Conservation (phyloP, 2,329 filamentous ascomycete genomes). For the Calonectria fujianensis region DNA sequence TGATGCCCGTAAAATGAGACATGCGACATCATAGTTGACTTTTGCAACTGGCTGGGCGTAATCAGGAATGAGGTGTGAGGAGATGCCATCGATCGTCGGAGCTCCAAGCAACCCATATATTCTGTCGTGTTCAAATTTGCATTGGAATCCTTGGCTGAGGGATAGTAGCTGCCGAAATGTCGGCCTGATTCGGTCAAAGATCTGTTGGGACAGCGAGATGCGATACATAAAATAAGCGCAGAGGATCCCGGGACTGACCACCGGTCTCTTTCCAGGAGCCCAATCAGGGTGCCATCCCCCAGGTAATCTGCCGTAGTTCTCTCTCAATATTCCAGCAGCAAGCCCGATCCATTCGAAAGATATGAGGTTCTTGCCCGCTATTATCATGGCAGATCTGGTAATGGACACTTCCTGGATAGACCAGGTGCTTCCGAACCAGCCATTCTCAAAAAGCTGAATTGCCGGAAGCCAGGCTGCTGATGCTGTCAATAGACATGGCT, state of each 20-base stretch:
- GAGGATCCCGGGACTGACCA: slow-evolving; percentile 18
- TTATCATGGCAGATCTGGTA: not conserved
- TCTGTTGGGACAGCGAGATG: slow-evolving; percentile 21
- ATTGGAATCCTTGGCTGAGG: not conserved
- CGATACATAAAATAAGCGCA: slow-evolving; percentile 34
- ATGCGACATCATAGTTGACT: slow-evolving; percentile 8
- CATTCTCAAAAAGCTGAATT: slow-evolving; percentile 16
- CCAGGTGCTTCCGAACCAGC: slow-evolving; percentile 28
- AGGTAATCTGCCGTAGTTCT: slow-evolving; percentile 22
- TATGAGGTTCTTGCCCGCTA: slow-evolving; percentile 1
- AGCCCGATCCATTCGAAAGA: slow-evolving; percentile 27
- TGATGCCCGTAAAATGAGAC: slow-evolving; percentile 15
- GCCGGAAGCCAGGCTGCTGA: slow-evolving; percentile 19
- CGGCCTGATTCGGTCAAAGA: slow-evolving; percentile 12
- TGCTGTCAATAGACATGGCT: not conserved
- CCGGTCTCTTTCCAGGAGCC: slow-evolving; percentile 7
- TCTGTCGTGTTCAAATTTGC: slow-evolving; percentile 14
- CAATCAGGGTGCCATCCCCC: not conserved
- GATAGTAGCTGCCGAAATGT: not conserved
- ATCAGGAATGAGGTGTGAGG: slow-evolving; percentile 4
- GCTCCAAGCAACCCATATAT: slow-evolving; percentile 13
- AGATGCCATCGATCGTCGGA: not conserved
- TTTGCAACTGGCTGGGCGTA: slow-evolving; percentile 9
- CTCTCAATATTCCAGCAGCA: slow-evolving; percentile 25
- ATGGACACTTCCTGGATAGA: slow-evolving; percentile 26